Evolutionary conservation across 257 asterid genomes (phyloP), one percentile per base, ranked within the genome.

Genomic region (Plantago ovata): DNA sequence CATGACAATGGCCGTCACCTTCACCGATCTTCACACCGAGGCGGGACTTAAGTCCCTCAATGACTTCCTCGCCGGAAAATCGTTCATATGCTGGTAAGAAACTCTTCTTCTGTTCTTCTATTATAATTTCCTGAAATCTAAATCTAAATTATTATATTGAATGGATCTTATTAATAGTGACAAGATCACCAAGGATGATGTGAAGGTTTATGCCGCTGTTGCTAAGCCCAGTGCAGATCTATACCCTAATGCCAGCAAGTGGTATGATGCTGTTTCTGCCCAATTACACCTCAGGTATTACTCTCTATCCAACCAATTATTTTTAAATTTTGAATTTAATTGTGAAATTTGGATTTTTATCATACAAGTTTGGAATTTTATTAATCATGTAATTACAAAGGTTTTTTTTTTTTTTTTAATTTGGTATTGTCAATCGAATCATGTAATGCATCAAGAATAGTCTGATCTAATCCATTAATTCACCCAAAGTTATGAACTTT

Each of bases 31-130:
- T 61, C 86, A 83, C 74, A 72, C 89, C 0, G 95, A 87, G 53
- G 43, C 95, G 21, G 98, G 98, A 60, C 72, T 87, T 65, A 83
- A 83, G 72, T 75, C 96, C 15, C 86, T 91, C 1, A 76, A 91
- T 4, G 83, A 36, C 0, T 76, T 60, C 58, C 94, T 91, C 32
- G 55, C 94, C 48, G 96, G 86, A n/a, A 91, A 91, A 69, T 75
- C 79, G 4, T 79, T 59, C 81, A 72, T 91, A 71, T 84, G 89
- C 24, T 94, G 95, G 98, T 87, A 22, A 33, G 20, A 19, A 0
- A 0, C 23, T 13, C 7, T 19, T 5, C 22, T 1, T 15, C 19
- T 46, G 1, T 49, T 58, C 44, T 20, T 8, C 41, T 28, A 43
- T 21, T 32, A 18, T 69, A 18, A 46, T 11, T n/a, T 12, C 61